phyloP scores from a whole-genome alignment of 2,329 filamentous ascomycete species.

The Exserohilum turcica region DNA sequence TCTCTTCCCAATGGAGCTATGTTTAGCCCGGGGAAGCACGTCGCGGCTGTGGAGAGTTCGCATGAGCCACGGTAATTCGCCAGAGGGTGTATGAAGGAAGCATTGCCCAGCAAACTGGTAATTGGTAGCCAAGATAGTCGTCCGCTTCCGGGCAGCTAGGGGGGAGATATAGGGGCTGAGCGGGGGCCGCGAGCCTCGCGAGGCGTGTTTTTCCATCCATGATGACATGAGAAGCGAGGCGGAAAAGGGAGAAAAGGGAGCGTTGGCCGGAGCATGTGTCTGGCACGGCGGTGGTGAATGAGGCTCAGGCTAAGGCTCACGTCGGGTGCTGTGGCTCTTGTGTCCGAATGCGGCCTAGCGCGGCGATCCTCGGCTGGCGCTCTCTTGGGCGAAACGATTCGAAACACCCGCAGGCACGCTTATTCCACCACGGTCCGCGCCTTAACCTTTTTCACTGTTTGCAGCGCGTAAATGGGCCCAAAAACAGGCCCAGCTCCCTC shows the following conservation, averaged over 20 bases:
- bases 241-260: too few species aligned
- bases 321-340: too few species aligned
- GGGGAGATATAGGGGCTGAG: slow-evolving; percentile 29
- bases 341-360: slow-evolving; percentile 8
- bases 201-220: too few species aligned
- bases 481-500: slow-evolving; percentile 17
- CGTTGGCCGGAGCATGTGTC: too few species aligned
- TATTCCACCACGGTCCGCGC: slow-evolving; percentile 19
- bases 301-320: too few species aligned
- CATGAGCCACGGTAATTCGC: slow-evolving; percentile 48
- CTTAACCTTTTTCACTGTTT: slow-evolving; percentile 24
- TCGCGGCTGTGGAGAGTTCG: slow-evolving; percentile 56
- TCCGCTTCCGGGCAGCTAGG: slow-evolving; percentile 52
- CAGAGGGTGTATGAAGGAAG: slow-evolving; percentile 44
- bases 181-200: too few species aligned
- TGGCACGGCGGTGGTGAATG: too few species aligned
- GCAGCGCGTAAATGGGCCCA: slow-evolving; percentile 6
- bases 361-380: slow-evolving; percentile 26
- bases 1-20: slow-evolving; percentile 57
- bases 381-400: slow-evolving; percentile 29
- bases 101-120: slow-evolving; percentile 35
- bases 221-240: too few species aligned
- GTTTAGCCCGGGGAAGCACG: slow-evolving; percentile 56
- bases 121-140: slow-evolving; percentile 51
- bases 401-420: slow-evolving; percentile 35